Evolutionary conservation across 2,329 filamentous ascomycete species (phyloP), one percentile per base, ranked within the genome.

Genomic region (Cryphonectria radicalis): DNA sequence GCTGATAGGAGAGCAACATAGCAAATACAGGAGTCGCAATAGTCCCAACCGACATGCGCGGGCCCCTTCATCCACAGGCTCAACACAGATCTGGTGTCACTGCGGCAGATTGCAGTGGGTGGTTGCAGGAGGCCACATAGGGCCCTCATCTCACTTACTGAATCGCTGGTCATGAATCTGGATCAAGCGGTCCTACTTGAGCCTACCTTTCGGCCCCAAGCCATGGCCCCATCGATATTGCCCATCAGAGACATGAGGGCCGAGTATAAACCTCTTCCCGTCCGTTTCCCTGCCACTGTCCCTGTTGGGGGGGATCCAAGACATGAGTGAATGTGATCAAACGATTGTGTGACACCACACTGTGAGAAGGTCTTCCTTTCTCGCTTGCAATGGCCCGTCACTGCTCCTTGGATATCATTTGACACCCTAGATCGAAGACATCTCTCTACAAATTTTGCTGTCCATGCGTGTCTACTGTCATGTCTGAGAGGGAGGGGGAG

Each of bases 51-150:
- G 59, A 40, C 42, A 42, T 14, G 59, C 59, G 67, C 46, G 40
- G 67, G 32, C 32, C 32, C n/a, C 60, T n/a, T 69, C 60, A 32
- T 57, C 46, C 60, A 42, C 32, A 57, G 60, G n/a, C 53, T 67
- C 43, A 70, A 73, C 67, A 71, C 70, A 73, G 72, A 73, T 73
- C 72, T 73, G 64, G 72, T 73, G 72, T 73, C 65, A 73, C 72
- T 25, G 40, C 72, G 72, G 72, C 72, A 73, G 66, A 73, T 72
- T 73, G 72, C 72, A 73, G 70, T 73, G 72, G 72, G 63, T 70
- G 67, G 67, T 62, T 37, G 68, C 70, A 64, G 70, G 66, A 70
- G 67, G 70, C 65, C 70, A 67, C 67, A 67, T 67, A 63, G 60
- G 63, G 69, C 72, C 69, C 53, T 67, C 63, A 71, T 73, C 68